phyloP scores from a whole-genome alignment of 208 protist genomes.

The Eutreptiella sp. region DNA sequence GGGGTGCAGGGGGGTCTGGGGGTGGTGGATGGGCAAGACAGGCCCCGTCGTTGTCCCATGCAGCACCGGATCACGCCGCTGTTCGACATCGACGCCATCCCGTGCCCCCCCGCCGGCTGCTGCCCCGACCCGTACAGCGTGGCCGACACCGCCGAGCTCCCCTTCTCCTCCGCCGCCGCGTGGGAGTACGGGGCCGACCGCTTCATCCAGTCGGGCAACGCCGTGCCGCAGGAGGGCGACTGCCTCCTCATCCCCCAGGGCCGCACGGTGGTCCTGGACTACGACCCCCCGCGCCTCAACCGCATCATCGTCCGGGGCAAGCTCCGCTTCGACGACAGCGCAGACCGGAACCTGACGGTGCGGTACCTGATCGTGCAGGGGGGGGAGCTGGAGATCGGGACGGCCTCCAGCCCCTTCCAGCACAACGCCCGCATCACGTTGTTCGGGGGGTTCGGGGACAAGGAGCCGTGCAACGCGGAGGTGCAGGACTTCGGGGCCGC shows the following conservation, averaged over 20 bases:
- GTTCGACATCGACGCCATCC: too few relatives aligned
- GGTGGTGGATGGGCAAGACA: too few relatives aligned
- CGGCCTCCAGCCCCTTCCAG: neutral
- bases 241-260: constrained; percentile 19
- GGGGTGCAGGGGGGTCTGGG: too few relatives aligned
- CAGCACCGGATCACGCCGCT: too few relatives aligned
- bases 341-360: constrained; percentile 20
- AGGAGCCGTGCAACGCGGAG: neutral
- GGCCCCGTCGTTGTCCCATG: too few relatives aligned
- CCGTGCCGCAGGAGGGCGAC: constrained; percentile 26
- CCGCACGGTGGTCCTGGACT: constrained; percentile 35
- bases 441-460: constrained; percentile 3
- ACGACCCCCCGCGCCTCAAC: constrained; percentile 10
- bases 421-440: constrained; percentile 11
- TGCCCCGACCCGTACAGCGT: too few relatives aligned
- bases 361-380: constrained; percentile 32
- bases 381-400: constrained; percentile 25
- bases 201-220: constrained; percentile 29
- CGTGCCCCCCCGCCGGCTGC: too few relatives aligned
- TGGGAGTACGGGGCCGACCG: too few relatives aligned
- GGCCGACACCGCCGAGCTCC: too few relatives aligned
- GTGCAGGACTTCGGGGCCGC: constrained; percentile 8
- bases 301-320: constrained; percentile 25
- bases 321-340: constrained; percentile 26
- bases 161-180: too few relatives aligned